phyloP scores from a whole-genome alignment of 2,329 filamentous ascomycete genomes.

The Ophiostoma sp. region DNA sequence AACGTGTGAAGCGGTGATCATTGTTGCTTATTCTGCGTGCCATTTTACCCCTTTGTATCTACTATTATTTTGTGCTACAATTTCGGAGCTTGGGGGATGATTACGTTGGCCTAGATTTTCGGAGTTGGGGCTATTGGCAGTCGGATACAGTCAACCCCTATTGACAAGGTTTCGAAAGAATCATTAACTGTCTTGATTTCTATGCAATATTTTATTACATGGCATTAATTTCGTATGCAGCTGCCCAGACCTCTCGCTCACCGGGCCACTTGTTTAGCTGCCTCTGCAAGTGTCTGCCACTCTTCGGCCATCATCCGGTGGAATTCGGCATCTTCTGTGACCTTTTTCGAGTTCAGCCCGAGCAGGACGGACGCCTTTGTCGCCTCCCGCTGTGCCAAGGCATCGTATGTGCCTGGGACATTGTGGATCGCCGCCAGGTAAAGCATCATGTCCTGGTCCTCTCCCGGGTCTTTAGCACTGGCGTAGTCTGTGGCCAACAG shows the following conservation, averaged over 20 bases:
- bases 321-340: slow-evolving; percentile 16
- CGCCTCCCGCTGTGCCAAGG: slow-evolving; percentile 23
- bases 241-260: not conserved
- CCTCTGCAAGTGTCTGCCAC: slow-evolving; percentile 27
- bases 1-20: slow-evolving; percentile 21
- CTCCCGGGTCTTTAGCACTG: slow-evolving; percentile 17
- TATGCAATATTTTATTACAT: not conserved
- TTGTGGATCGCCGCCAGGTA: slow-evolving; percentile 34
- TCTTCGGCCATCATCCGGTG: slow-evolving; percentile 30
- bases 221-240: not conserved
- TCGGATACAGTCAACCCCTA: not conserved
- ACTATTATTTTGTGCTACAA: too few species aligned
- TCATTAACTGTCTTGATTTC: not conserved
- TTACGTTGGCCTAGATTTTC: not conserved
- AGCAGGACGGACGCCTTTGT: slow-evolving; percentile 9
- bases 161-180: too few species aligned
- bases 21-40: not conserved
- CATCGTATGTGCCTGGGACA: slow-evolving; percentile 26
- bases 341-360: slow-evolving; percentile 17
- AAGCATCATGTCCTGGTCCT: slow-evolving; percentile 22
- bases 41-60: not conserved
- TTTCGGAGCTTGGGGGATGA: not conserved
- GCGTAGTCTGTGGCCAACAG: slow-evolving; percentile 32
- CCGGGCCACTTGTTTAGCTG: not conserved
- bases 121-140: not conserved